Evolutionary conservation across 202 grass and related monocot genomes (phyloP).

Genomic region (Cymbopogon flexuosus): DNA sequence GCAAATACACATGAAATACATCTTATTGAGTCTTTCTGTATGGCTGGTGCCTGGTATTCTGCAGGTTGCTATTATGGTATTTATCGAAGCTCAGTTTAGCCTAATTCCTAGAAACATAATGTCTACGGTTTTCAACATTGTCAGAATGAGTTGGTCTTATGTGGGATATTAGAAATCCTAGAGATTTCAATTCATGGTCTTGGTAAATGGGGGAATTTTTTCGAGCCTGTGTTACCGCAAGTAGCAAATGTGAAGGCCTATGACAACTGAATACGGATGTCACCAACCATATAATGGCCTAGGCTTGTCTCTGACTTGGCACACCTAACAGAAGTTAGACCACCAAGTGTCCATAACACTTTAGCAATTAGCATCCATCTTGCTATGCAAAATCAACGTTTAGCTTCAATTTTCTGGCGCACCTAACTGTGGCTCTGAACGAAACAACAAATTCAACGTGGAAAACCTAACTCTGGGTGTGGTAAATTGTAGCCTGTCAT

Average conservation of each 20-base stretch:
- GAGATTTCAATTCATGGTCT: background rate
- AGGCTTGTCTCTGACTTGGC: background rate
- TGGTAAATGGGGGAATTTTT: background rate
- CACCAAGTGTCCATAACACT: constrained; percentile 29
- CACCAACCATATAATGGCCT: background rate
- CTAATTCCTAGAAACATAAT: background rate
- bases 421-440: constrained; percentile 30
- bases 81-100: background rate
- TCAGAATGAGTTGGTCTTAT: background rate
- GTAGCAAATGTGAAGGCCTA: background rate
- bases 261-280: constrained; percentile 21
- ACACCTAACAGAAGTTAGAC: constrained; percentile 30
- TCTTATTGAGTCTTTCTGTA: background rate
- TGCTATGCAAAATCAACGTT: constrained; percentile 25
- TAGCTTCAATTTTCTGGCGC: constrained; percentile 36
- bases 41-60: background rate
- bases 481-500: constrained; percentile 4
- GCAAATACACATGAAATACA: background rate
- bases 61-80: background rate
- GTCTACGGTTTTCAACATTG: background rate
- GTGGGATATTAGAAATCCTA: background rate
- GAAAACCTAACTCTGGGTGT: constrained; percentile 1
- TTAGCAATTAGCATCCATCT: constrained; percentile 29
- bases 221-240: background rate
- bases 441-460: background rate